Evolutionary conservation across 495 filamentous ascomycete genomes (phyloP).

Genomic region (Xylaria bambusicola): DNA sequence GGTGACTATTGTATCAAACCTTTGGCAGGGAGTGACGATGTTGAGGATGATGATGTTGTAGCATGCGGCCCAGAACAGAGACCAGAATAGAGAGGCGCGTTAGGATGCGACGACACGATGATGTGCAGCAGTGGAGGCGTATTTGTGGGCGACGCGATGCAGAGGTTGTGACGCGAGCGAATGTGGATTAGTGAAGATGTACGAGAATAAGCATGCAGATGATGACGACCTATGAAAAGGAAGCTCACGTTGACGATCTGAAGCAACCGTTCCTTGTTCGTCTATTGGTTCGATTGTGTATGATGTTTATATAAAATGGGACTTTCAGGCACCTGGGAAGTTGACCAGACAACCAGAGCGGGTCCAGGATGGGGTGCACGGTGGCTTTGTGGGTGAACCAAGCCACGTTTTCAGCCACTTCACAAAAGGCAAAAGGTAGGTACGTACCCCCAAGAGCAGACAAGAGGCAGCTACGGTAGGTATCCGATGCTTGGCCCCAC

Average conservation of each 20-base stretch:
- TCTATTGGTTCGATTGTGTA: not conserved
- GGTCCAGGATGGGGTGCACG: no score
- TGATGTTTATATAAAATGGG: not conserved
- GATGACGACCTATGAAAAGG: no score
- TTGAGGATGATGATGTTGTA: not conserved
- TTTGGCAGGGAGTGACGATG: no score
- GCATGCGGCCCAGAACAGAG: not conserved
- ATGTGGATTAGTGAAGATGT: not conserved
- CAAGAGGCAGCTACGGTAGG: no score
- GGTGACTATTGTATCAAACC: not conserved
- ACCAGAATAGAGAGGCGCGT: no score
- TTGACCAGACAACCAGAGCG: not conserved
- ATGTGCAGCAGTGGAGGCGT: no score
- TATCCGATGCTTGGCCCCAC: conserved; percentile 2
- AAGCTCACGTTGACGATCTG: not conserved
- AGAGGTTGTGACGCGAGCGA: not conserved
- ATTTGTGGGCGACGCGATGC: not conserved
- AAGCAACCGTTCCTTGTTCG: not conserved
- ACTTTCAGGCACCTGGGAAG: not conserved
- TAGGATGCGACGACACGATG: no score
- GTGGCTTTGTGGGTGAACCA: no score
- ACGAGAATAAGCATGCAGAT: no score
- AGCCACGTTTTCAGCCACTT: no score
- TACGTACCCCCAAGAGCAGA: no score
- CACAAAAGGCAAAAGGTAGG: no score